phyloP scores from a whole-genome alignment of 257 asterid species.

The Parsonsia alboflavescens region DNA sequence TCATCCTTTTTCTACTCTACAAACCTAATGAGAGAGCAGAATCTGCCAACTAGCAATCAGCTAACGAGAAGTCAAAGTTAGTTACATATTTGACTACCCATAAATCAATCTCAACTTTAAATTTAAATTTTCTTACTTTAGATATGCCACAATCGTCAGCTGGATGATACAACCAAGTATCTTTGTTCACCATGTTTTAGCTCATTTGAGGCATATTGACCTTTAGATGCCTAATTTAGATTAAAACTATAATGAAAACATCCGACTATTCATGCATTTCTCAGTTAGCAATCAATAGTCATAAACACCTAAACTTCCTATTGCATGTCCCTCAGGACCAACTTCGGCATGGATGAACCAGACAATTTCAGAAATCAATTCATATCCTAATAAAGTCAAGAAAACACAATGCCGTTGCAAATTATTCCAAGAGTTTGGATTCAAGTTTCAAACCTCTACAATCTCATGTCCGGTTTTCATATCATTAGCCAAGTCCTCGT shows the following conservation, averaged over 20 bases:
- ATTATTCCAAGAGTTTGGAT: background rate
- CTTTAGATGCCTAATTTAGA: background rate
- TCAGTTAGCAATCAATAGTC: background rate
- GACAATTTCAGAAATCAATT: background rate
- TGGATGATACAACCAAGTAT: background rate
- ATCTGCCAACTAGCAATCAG: background rate
- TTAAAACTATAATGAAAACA: background rate
- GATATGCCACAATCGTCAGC: background rate
- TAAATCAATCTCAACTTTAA: background rate
- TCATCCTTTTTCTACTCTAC: background rate
- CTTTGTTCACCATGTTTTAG: background rate
- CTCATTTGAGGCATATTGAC: background rate
- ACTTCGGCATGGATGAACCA: background rate
- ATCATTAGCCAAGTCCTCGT: constrained; percentile 88
- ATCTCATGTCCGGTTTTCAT: constrained; percentile 93
- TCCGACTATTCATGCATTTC: background rate
- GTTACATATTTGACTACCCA: background rate
- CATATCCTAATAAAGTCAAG: background rate
- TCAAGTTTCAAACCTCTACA: constrained; percentile 77
- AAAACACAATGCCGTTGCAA: background rate
- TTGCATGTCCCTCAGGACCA: background rate
- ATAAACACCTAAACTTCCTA: background rate
- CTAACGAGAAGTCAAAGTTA: background rate
- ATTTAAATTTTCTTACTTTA: background rate
- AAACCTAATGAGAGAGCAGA: background rate